Evolutionary conservation across 208 protist genomes (phyloP).

Genomic region (Leptomonas pyrrhocoris): DNA sequence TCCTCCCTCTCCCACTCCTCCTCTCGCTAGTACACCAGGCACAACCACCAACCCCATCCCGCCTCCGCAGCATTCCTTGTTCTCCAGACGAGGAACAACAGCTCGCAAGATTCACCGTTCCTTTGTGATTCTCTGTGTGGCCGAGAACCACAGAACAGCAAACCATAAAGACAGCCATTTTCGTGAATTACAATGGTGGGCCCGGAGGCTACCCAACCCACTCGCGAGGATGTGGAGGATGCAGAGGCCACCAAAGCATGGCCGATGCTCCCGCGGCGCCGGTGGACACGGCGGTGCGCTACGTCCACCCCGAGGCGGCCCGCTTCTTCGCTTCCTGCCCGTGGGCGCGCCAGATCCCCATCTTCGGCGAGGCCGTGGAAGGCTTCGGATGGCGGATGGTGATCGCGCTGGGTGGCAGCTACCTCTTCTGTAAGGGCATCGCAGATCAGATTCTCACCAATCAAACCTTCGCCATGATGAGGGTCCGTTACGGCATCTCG

Average conservation of each 20-base stretch:
- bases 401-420: slow-evolving; percentile 42
- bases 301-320: slow-evolving; percentile 44
- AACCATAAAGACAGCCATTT: too few species aligned
- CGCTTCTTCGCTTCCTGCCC: slow-evolving; percentile 36
- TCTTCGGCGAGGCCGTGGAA: slow-evolving; percentile 49
- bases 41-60: too few species aligned
- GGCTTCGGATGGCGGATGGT: slow-evolving; percentile 44
- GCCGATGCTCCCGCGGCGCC: slow-evolving; percentile 1
- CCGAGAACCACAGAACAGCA: too few species aligned
- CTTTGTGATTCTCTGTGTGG: too few species aligned
- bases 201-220: background rate
- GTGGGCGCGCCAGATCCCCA: slow-evolving; percentile 36
- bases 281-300: slow-evolving; percentile 21
- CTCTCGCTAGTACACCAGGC: too few species aligned
- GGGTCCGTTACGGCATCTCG: slow-evolving; percentile 38
- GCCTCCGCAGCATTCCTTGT: too few species aligned
- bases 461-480: slow-evolving; percentile 53
- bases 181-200: too few species aligned
- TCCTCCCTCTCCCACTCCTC: too few species aligned
- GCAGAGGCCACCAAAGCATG: background rate
- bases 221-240: background rate
- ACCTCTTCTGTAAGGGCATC: slow-evolving; percentile 65
- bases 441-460: slow-evolving; percentile 48
- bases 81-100: too few species aligned
- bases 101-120: too few species aligned